Evolutionary conservation across 345 rosid genomes (phyloP), one percentile per base, ranked within the genome.

Genomic region (Angophora floribunda): DNA sequence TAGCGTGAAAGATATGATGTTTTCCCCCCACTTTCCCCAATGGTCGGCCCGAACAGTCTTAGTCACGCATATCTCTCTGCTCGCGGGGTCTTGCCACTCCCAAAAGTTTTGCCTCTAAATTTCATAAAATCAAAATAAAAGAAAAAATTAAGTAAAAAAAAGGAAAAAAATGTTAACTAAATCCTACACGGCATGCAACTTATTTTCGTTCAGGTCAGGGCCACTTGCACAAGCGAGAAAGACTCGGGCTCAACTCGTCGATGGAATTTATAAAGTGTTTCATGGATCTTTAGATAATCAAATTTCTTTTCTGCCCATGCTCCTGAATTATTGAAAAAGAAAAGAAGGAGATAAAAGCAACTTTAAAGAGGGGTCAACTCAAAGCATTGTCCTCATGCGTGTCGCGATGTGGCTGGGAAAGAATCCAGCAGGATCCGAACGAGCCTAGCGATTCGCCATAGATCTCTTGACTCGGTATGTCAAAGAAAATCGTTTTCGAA

Each of bases 241-340:
- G 82, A 10, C 26, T 19, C 0, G 26, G 47, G 19, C 26, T 75
- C 49, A 49, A 57, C n/a, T 13, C 3, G 49, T 36, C 14, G 6
- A 41, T 17, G 7, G 19, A 75, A 7, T 41, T 75, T 75, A 21
- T 26, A 44, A 6, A 4, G 14, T 6, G 7, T 75, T 75, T 19
- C 28, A 41, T 4, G 13, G 49, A 7, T 13, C 7, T 19, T 49
- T 3, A 41, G 49, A 36, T 75, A 17, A 19, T 17, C 47, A 10
- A 17, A 9, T 21, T 36, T 36, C 1, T 7, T 30, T 7, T 0
- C 14, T 1, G 13, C 0, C 14, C 2, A 36, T 36, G n/a, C 14
- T 1, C 5, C 44, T 2, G 44, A 30, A 65, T 30, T 28, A 30
- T 65, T 7, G 13, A n/a, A 36, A 14, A 7, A n/a, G 41, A 65